Evolutionary conservation across 2,329 filamentous ascomycete species (phyloP), one percentile per base, ranked within the genome.

Genomic region (Celoporthe dispersa): DNA sequence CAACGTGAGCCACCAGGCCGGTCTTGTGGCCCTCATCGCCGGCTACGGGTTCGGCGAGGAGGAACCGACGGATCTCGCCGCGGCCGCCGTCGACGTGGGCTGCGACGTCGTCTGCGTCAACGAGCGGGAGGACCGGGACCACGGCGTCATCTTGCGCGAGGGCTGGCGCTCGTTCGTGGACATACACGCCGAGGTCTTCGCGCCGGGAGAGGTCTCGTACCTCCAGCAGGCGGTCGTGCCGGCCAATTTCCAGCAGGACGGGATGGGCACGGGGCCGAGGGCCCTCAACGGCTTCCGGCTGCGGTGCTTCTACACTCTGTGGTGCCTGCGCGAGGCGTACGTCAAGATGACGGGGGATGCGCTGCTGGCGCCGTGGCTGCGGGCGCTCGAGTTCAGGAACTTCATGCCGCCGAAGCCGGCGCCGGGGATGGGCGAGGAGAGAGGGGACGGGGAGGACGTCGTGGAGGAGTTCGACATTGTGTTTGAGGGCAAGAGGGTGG

Each of bases 291-390:
- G 91, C 71, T 84, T 81, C 31, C 90, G 90, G 76, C 81, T 94
- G 37, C 84, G 91, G 6, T 84, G 87, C 67, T 95, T 95, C 77
- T 95, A 94, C 78, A 87, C 91, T 0, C 87, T 92, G 70, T 95
- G 92, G 90, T 93, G 91, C 78, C 85, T 93, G 78, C 90, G 93
- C 75, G 92, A 95, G 81, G 90, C 92, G 0, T 94, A 93, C 77
- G 90, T 94, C 79, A 95, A 94, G 86, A 89, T 95, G 82, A 92
- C 91, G 39, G 92, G 92, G 35, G 91, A 94, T 75, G 92, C 91
- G 0, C 83, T 95, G 70, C 83, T 94, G 11, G 92, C 92, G 0
- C 83, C 84, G 4, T 95, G 92, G 92, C 83, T 95, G 64, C 82
- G 82, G 65, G 87, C 91, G 64, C 81, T 94, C 11, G 90, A 94